Evolutionary conservation across 306 rosid genomes (phyloP).

Genomic region (Ormosia semicastrata): DNA sequence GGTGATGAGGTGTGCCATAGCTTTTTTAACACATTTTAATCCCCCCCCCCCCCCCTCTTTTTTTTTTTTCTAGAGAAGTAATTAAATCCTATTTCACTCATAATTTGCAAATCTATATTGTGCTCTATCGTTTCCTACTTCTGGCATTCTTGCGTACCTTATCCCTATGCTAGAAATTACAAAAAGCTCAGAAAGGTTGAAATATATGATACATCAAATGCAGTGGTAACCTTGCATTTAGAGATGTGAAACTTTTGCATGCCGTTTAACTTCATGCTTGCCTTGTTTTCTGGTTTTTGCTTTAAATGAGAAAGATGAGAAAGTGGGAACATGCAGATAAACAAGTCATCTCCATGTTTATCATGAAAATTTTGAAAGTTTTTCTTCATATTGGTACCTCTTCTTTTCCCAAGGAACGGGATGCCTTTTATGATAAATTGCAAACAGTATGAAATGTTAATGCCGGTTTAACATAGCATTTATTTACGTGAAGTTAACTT

Average conservation of each 20-base stretch:
- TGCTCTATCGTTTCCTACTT: neutral
- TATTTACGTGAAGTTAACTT: neutral
- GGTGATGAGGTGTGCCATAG: conserved; percentile 78
- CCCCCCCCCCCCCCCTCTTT: neutral
- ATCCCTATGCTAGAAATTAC: neutral
- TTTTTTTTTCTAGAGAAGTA: neutral
- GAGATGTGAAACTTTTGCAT: neutral
- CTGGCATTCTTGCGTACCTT: neutral
- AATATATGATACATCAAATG: neutral
- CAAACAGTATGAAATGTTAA: neutral
- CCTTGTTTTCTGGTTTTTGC: neutral
- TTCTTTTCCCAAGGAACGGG: neutral
- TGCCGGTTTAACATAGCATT: neutral
- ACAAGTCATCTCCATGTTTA: neutral
- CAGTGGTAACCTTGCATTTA: neutral
- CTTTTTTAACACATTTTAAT: neutral
- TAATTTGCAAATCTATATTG: neutral
- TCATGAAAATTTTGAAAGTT: neutral
- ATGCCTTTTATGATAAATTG: neutral
- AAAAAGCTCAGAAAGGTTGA: neutral
- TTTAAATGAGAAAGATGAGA: neutral
- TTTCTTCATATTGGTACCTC: neutral
- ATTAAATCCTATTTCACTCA: neutral
- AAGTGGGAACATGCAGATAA: neutral
- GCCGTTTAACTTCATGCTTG: neutral